A percentile compares a stretch with the other conserved stretches of the same genome.
These are phyloP conservation scores for Leishmania aethiopica DNA, from an alignment of 208 protist species.

Conservation along the genomic window DNA sequence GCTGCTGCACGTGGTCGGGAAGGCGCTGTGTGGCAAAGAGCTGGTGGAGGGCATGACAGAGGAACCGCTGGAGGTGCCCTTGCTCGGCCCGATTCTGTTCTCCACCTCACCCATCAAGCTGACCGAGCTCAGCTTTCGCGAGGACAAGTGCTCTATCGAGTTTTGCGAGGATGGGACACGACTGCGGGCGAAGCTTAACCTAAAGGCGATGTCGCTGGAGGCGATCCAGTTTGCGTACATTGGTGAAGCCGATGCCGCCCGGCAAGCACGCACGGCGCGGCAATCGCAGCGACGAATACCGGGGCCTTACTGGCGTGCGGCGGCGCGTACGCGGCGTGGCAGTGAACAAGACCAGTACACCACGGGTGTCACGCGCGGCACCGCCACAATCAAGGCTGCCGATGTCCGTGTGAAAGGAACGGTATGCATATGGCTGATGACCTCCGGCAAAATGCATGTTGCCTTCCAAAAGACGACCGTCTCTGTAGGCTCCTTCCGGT, in stretches of 20 bases:
- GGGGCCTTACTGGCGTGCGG: constrained; percentile 8
- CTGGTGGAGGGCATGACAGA: constrained; percentile 35
- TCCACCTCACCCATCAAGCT: constrained; percentile 48
- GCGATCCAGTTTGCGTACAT: constrained; percentile 65
- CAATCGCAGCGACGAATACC: not conserved
- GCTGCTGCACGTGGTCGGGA: constrained; percentile 40
- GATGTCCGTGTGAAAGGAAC: constrained; percentile 23
- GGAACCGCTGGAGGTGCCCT: constrained; percentile 41
- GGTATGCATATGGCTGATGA: constrained; percentile 27
- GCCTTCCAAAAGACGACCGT: constrained; percentile 34
- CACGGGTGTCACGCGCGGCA: constrained; percentile 34
- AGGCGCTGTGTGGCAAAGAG: constrained; percentile 32
- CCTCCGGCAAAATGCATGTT: constrained; percentile 25
- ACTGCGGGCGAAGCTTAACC: constrained; percentile 36
- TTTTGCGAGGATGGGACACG: constrained; percentile 47
- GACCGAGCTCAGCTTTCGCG: constrained; percentile 37
- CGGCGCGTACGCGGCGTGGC: constrained; percentile 7
- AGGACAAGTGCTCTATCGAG: constrained; percentile 31
- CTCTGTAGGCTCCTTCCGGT: constrained; percentile 38
- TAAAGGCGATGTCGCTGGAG: constrained; percentile 45
- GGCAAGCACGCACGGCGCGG: constrained; percentile 25
- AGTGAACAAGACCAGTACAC: constrained; percentile 12
- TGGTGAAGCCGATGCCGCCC: constrained; percentile 39
- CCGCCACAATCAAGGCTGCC: constrained; percentile 21
- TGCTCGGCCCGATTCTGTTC: constrained; percentile 54